phyloP scores from a whole-genome alignment of 176 grass and related monocot genomes.

The Lolium multiflorum region DNA sequence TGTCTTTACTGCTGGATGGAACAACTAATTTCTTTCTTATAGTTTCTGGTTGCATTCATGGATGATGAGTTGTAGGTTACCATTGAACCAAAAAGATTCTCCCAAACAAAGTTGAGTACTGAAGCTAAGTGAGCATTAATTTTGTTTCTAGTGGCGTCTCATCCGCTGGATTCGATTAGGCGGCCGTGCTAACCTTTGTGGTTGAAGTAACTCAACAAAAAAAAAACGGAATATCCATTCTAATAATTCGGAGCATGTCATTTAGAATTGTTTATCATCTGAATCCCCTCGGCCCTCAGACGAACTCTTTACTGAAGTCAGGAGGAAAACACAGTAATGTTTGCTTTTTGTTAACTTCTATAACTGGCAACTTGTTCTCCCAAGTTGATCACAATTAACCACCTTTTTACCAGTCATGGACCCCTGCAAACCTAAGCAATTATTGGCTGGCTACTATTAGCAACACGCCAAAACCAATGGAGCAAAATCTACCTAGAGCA shows the following conservation, averaged over 20 bases:
- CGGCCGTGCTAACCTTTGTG: not conserved
- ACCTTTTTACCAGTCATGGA: not conserved
- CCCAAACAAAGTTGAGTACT: conserved; percentile 42
- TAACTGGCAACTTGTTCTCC: conserved; percentile 27
- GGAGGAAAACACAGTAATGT: not conserved
- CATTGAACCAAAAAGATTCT: conserved; percentile 37
- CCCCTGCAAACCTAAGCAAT: conserved; percentile 16
- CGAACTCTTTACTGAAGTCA: not conserved
- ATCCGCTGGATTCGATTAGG: conserved; percentile 24
- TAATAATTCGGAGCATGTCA: not conserved
- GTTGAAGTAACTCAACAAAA: not conserved
- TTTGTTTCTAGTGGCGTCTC: conserved; percentile 49
- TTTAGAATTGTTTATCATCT: not conserved
- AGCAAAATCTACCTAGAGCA: conserved; percentile 41
- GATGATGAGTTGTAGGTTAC: conserved; percentile 36
- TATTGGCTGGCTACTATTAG: not conserved
- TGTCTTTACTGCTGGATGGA: conserved; percentile 38
- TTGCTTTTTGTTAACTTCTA: not conserved
- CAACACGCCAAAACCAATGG: conserved; percentile 10
- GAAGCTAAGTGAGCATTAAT: conserved; percentile 35
- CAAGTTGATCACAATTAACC: conserved; percentile 29
- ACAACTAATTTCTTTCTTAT: conserved; percentile 22
- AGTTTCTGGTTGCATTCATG: conserved; percentile 37
- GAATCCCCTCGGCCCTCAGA: not conserved
- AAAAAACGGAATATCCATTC: not conserved